Evolutionary conservation across 192 early-diverging fungal genomes (phyloP).

Genomic region (Irineochytrium annulatum): DNA sequence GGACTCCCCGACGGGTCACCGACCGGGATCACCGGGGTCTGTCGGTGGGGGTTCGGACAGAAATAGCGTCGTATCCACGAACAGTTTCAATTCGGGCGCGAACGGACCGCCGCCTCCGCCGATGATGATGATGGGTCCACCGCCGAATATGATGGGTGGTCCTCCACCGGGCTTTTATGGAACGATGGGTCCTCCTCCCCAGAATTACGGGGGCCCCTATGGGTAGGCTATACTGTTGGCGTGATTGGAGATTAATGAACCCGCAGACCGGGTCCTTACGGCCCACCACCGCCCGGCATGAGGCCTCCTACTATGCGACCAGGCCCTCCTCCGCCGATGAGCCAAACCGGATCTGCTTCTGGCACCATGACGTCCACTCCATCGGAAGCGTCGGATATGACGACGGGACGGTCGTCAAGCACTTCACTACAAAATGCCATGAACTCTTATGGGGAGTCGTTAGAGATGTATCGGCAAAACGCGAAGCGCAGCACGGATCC

Average conservation of each 20-base stretch:
- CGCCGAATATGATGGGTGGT: neutral
- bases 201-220: neutral
- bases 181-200: neutral
- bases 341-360: neutral
- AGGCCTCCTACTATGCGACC: neutral
- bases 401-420: constrained; percentile 12
- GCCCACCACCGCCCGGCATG: neutral
- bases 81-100: neutral
- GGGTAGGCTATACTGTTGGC: neutral
- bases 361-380: neutral
- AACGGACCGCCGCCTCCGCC: neutral
- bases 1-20: neutral
- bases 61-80: neutral
- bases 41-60: neutral
- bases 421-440: constrained; percentile 9
- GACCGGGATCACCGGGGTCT: neutral
- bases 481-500: constrained; percentile 58
- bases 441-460: constrained; percentile 11
- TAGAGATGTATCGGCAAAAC: constrained; percentile 39
- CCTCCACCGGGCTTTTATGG: constrained; percentile 4
- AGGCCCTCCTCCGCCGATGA: neutral
- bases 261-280: neutral
- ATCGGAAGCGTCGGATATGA: constrained; percentile 15
- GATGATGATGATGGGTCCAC: constrained; percentile 5
- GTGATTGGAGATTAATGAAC: too few species aligned